Percentiles rank a stretch among this genome's conserved stretches.
phyloP scores from a whole-genome alignment of 768 basidiomycete species.

The Mycena maculata region DNA sequence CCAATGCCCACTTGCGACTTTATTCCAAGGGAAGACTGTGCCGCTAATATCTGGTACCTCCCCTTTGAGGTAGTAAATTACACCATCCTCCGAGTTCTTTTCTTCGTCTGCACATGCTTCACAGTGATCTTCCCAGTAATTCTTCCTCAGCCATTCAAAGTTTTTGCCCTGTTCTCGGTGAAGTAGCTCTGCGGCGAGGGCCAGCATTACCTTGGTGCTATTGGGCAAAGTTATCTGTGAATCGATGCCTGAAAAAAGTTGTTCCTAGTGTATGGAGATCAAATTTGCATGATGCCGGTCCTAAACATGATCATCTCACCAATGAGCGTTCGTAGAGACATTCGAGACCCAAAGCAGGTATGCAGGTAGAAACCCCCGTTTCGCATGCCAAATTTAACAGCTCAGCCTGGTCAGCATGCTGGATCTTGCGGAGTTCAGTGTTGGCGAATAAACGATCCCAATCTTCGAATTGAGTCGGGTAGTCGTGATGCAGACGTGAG shows the following conservation, averaged over 20 bases:
- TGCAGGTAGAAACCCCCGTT: background rate
- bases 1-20: background rate
- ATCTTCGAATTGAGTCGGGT: background rate
- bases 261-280: background rate
- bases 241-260: background rate
- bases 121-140: no score
- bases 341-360: constrained; percentile 3
- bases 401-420: background rate
- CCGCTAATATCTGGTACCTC: no score
- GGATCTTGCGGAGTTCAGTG: background rate
- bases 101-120: no score
- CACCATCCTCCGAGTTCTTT: no score
- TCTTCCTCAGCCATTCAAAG: background rate
- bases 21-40: background rate
- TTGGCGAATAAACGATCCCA: background rate
- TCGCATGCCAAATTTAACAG: constrained; percentile 1
- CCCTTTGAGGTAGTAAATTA: no score
- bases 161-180: background rate
- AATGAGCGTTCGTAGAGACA: background rate
- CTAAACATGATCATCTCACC: background rate
- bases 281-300: no score
- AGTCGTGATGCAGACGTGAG: background rate
- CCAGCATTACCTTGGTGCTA: background rate
- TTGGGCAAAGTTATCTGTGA: background rate
- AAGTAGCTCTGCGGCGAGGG: background rate